These are phyloP conservation scores for Acacia confusa DNA, from an alignment of 306 rosid genomes.

Conservation along the genomic window DNA sequence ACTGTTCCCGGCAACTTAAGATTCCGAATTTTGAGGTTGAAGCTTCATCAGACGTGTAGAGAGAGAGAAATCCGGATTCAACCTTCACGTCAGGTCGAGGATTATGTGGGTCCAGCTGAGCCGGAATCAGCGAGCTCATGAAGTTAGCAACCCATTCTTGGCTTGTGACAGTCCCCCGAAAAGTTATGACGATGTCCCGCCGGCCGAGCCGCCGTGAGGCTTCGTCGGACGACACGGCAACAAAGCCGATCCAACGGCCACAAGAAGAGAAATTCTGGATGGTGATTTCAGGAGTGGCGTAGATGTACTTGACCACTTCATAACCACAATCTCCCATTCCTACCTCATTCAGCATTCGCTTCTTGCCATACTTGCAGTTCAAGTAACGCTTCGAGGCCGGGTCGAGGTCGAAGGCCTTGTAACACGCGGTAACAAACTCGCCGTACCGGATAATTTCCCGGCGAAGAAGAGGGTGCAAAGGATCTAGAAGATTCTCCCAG, in stretches of 20 bases:
- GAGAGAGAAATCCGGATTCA: constrained; percentile 72
- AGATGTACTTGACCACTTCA: constrained; percentile 80
- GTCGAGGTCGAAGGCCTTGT: constrained; percentile 84
- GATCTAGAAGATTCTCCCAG: constrained; percentile 80
- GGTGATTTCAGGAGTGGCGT: constrained; percentile 75
- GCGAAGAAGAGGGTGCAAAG: constrained; percentile 81
- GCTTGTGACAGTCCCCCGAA: constrained; percentile 78
- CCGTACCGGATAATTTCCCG: constrained; percentile 79
- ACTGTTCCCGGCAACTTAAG: constrained; percentile 83
- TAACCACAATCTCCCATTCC: constrained; percentile 71
- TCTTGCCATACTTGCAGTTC: constrained; percentile 79
- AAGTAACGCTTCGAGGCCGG: constrained; percentile 72
- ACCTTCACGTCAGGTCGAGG: constrained; percentile 67
- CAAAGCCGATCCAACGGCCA: constrained; percentile 87
- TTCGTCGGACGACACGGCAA: constrained; percentile 61
- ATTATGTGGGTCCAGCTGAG: constrained; percentile 67
- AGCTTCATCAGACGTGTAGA: constrained; percentile 78
- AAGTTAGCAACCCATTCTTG: constrained; percentile 81
- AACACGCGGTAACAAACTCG: constrained; percentile 67
- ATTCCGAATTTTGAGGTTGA: constrained; percentile 51
- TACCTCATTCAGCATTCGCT: constrained; percentile 54
- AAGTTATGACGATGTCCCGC: constrained; percentile 66
- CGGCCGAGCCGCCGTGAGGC: constrained; percentile 55
- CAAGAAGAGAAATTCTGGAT: constrained; percentile 46
- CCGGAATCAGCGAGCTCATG: constrained; percentile 79